Conservation (phyloP, 225 moss, liverwort and hornwort genomes). For the Takakia lepidozioides region DNA sequence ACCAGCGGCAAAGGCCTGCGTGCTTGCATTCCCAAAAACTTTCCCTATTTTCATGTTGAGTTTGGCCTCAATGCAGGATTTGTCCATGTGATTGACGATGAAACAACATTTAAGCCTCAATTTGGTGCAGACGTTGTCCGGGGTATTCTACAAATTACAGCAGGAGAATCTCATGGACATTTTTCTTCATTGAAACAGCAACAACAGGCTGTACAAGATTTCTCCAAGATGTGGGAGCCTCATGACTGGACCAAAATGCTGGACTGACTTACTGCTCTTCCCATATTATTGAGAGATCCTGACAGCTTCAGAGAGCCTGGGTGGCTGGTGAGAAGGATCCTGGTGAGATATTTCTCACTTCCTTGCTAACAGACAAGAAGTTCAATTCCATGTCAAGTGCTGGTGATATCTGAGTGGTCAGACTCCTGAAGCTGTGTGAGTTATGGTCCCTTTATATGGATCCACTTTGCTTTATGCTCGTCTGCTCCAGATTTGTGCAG, state of each 20-base stretch:
- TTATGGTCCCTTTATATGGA: no score
- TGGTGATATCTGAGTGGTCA: no score
- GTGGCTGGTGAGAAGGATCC: no score
- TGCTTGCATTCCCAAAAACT: slow-evolving; percentile 74
- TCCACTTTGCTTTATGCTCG: no score
- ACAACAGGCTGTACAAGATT: slow-evolving; percentile 53
- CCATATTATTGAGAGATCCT: no score
- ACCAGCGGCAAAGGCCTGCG: slow-evolving; percentile 72
- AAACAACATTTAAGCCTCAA: slow-evolving; percentile 66
- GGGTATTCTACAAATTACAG: slow-evolving; percentile 68
- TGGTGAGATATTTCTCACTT: no score
- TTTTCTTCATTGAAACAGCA: slow-evolving; percentile 52
- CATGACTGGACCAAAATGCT: slow-evolving; percentile 99
- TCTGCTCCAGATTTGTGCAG: no score
- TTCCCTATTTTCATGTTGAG: slow-evolving; percentile 96
- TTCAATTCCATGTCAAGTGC: no score
- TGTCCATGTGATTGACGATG: slow-evolving; percentile 94
- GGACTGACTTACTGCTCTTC: no score
- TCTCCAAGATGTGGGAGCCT: slow-evolving; percentile 77
- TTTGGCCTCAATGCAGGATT: slow-evolving; percentile 93
- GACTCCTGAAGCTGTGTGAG: no score
- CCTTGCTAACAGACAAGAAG: no score
- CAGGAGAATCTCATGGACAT: slow-evolving; percentile 42
- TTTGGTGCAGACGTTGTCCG: slow-evolving; percentile 78
- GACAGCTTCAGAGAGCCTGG: no score